Percentiles rank a stretch among this genome's conserved stretches.
Conservation (phyloP, 352 stramenopile species). For the Globisporangium viniferum region DNA sequence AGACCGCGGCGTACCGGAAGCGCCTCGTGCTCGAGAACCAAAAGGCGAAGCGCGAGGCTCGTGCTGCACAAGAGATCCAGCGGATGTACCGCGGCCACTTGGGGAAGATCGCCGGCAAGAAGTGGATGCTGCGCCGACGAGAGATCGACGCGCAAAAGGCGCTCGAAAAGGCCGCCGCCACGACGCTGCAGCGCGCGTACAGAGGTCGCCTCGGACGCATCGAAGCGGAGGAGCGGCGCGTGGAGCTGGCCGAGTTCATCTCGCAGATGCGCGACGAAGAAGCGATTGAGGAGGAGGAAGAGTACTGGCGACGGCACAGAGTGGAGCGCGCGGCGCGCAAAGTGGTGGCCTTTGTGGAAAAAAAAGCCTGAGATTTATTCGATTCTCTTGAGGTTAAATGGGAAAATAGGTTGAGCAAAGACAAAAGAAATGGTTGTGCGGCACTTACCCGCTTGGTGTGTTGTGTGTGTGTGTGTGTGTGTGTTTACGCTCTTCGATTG, state of each 20-base stretch:
- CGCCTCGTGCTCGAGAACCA: conserved; percentile 63
- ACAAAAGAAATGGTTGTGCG: not conserved
- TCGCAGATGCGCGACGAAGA: conserved; percentile 88
- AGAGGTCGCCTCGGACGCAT: conserved; percentile 82
- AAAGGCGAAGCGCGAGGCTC: conserved; percentile 53
- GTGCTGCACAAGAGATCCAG: conserved; percentile 62
- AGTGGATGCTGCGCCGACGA: conserved; percentile 80
- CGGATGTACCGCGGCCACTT: conserved; percentile 71
- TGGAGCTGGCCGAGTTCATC: conserved; percentile 94
- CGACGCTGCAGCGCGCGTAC: conserved; percentile 84
- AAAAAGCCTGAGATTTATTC: conserved; percentile 32
- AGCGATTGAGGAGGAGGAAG: conserved; percentile 85
- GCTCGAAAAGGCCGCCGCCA: conserved; percentile 72
- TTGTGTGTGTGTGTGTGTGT: not conserved
- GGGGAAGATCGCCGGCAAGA: conserved; percentile 75
- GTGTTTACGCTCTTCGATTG: not conserved
- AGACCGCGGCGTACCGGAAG: conserved; percentile 50
- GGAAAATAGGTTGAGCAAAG: not conserved
- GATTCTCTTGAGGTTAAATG: not conserved
- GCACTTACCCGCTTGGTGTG: conserved; percentile 1
- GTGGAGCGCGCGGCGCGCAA: conserved; percentile 51
- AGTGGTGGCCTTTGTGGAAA: conserved; percentile 59
- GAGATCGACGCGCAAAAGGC: conserved; percentile 83
- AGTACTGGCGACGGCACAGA: conserved; percentile 61
- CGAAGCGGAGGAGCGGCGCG: conserved; percentile 72